These are phyloP conservation scores for Cylindrotheca closterium DNA, from an alignment of 108 stramenopile species.

Conservation along the genomic window DNA sequence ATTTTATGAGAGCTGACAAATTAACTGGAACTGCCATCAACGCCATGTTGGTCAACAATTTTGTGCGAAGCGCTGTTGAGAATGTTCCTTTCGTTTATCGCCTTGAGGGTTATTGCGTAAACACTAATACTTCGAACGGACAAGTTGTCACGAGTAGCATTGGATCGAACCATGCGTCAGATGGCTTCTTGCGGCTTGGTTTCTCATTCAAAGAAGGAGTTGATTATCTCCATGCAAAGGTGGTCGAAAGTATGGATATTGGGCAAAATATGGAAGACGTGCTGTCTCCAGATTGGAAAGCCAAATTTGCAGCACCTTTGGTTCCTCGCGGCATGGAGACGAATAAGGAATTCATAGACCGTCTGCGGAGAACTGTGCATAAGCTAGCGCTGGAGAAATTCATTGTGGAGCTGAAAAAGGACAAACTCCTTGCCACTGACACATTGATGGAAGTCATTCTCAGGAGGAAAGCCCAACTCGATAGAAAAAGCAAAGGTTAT, in stretches of 20 bases:
- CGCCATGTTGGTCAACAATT: conserved; percentile 31
- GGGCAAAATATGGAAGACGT: conserved; percentile 20
- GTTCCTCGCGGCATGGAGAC: conserved; percentile 44
- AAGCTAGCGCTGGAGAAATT: conserved; percentile 19
- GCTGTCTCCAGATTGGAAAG: conserved; percentile 39
- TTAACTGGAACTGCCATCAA: conserved; percentile 40
- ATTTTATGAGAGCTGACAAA: conserved; percentile 40
- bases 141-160: conserved; percentile 33
- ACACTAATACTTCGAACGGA: conserved; percentile 37
- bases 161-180: conserved; percentile 28
- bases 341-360: conserved; percentile 18
- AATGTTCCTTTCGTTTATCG: conserved; percentile 32
- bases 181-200: conserved; percentile 42
- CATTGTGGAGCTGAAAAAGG: conserved; percentile 18
- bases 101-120: conserved; percentile 14
- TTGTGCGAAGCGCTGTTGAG: conserved; percentile 20
- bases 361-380: conserved; percentile 1
- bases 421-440: conserved; percentile 3
- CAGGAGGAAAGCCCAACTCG: conserved; percentile 5
- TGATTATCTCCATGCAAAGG: conserved; percentile 28
- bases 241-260: conserved; percentile 28
- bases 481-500: background rate
- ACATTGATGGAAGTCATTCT: conserved; percentile 4
- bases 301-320: conserved; percentile 37
- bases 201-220: conserved; percentile 24